phyloP scores from a whole-genome alignment of 352 stramenopile species.

The Pythium phragmiticola region DNA sequence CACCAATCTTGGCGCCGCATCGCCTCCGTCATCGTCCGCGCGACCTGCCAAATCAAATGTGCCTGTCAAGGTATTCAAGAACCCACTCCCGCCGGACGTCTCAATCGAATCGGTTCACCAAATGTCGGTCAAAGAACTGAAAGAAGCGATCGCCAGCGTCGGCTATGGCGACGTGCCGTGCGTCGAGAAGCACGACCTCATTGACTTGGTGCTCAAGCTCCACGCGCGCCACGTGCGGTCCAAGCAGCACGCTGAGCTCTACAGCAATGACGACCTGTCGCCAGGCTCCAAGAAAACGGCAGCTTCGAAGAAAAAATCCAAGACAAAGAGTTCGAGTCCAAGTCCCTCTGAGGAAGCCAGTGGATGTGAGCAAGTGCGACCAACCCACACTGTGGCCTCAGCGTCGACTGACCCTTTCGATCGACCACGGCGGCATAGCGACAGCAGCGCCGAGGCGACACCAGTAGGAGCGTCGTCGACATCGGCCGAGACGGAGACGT shows the following conservation, averaged over 20 bases:
- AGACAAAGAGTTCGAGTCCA: not conserved
- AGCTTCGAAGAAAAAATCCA: not conserved
- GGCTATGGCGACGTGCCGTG: slow-evolving; percentile 72
- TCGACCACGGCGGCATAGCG: slow-evolving; percentile 23
- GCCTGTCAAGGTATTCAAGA: slow-evolving; percentile 56
- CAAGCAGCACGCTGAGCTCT: slow-evolving; percentile 30
- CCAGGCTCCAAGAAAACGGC: too few species aligned
- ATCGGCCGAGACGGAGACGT: not conserved
- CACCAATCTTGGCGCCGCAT: slow-evolving; percentile 34
- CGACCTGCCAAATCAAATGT: slow-evolving; percentile 34
- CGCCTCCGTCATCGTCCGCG: slow-evolving; percentile 21
- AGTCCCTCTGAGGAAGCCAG: not conserved
- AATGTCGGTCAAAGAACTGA: slow-evolving; percentile 82
- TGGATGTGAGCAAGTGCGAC: not conserved
- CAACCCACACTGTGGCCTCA: not conserved
- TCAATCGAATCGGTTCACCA: slow-evolving; percentile 65
- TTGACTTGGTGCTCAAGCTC: slow-evolving; percentile 82
- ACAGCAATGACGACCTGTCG: slow-evolving; percentile 38
- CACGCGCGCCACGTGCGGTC: slow-evolving; percentile 54
- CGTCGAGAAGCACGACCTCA: slow-evolving; percentile 81
- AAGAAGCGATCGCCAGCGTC: slow-evolving; percentile 62
- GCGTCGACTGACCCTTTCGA: not conserved
- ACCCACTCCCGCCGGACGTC: slow-evolving; percentile 50
- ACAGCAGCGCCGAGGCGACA: slow-evolving; percentile 22
- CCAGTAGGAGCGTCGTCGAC: slow-evolving; percentile 9